A percentile compares a stretch with the other conserved stretches of the same genome.
These are phyloP conservation scores for Rhytidhysteron rufulum DNA, from an alignment of 2,329 filamentous ascomycete genomes.

Conservation along the genomic window DNA sequence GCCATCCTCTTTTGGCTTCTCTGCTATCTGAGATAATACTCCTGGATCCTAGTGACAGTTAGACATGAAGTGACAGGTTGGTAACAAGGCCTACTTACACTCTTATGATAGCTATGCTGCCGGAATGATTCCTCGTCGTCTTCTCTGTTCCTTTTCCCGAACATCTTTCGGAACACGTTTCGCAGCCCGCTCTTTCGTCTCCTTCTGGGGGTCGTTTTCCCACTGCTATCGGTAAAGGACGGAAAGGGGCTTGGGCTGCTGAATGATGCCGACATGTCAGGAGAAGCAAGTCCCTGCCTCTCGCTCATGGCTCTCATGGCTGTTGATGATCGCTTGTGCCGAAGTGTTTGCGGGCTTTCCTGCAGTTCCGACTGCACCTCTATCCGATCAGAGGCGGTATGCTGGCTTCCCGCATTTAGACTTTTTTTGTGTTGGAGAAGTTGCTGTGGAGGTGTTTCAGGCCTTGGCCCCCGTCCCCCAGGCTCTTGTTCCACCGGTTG, in stretches of 20 bases:
- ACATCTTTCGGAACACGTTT: constrained; percentile 36
- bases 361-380: constrained; percentile 6
- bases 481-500: constrained; percentile 7
- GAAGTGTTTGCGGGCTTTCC: constrained; percentile 9
- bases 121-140: constrained; percentile 18
- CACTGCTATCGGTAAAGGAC: constrained; percentile 24
- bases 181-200: constrained; percentile 34
- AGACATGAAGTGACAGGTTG: not conserved
- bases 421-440: constrained; percentile 7
- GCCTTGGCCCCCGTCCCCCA: not conserved
- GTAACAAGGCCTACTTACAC: constrained; percentile 20
- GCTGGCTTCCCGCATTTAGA: constrained; percentile 7
- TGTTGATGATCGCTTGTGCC: constrained; percentile 18
- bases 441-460: constrained; percentile 7
- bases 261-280: constrained; percentile 16
- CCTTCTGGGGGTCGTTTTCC: constrained; percentile 24
- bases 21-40: constrained; percentile 19
- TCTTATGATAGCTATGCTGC: constrained; percentile 31
- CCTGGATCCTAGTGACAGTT: constrained; percentile 25
- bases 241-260: constrained; percentile 26
- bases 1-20: constrained; percentile 14
- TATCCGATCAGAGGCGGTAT: constrained; percentile 1
- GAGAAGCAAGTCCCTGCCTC: constrained; percentile 21
- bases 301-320: constrained; percentile 20
- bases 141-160: constrained; percentile 29